phyloP scores from a whole-genome alignment of 805 yeast genomes.

The Myxozyma nipponensis region DNA sequence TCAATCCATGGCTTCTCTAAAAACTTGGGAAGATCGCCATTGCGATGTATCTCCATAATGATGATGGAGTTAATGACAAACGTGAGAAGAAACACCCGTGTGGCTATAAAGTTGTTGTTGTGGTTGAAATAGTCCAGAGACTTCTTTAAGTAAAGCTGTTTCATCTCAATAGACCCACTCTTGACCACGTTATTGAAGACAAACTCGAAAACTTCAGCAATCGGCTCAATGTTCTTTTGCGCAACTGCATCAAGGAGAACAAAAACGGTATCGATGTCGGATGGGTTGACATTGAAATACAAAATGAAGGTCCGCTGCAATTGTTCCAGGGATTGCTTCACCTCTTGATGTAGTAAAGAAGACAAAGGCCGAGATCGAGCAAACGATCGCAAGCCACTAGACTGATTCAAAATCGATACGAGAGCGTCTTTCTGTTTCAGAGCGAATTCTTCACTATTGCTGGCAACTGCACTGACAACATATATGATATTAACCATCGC shows the following conservation, averaged over 20 bases:
- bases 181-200: conserved; percentile 55
- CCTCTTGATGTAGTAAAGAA: conserved; percentile 63
- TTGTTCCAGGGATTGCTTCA: conserved; percentile 63
- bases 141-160: conserved; percentile 50
- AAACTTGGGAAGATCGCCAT: conserved; percentile 48
- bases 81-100: conserved; percentile 60
- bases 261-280: conserved; percentile 41
- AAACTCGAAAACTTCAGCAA: conserved; percentile 51
- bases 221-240: conserved; percentile 45
- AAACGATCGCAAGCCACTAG: conserved; percentile 42
- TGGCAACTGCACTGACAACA: conserved; percentile 51
- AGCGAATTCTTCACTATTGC: conserved; percentile 56
- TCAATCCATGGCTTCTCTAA: conserved; percentile 58
- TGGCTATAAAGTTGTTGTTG: conserved; percentile 44
- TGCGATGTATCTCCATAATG: conserved; percentile 51
- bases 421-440: conserved; percentile 44
- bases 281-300: conserved; percentile 37
- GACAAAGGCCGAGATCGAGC: conserved; percentile 47
- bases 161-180: conserved; percentile 45
- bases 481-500: conserved; percentile 67
- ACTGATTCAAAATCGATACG: conserved; percentile 12
- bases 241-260: conserved; percentile 45
- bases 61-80: conserved; percentile 63
- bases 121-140: conserved; percentile 51
- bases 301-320: conserved; percentile 51